These are phyloP conservation scores for Phytophthora uliginosa DNA, from an alignment of 352 stramenopile species.

Conservation along the genomic window DNA sequence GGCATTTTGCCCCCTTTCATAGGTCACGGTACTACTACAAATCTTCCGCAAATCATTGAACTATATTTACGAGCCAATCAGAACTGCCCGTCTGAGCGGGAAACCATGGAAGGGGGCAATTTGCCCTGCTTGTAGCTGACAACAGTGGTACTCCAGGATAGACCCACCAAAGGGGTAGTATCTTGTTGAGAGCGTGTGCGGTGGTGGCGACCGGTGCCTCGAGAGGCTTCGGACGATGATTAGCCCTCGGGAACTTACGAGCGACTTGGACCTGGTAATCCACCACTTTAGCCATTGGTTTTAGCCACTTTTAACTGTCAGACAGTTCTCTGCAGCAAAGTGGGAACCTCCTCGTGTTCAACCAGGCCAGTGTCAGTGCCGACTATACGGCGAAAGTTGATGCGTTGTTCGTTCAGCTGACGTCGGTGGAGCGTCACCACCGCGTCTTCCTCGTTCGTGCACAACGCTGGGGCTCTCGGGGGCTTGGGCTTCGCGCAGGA, in stretches of 20 bases:
- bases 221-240: conserved; percentile 75
- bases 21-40: too few species aligned
- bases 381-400: conserved; percentile 65
- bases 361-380: conserved; percentile 28
- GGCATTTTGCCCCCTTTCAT: too few species aligned
- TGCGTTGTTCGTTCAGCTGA: conserved; percentile 22
- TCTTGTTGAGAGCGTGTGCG: conserved; percentile 28
- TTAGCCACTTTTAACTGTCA: too few species aligned
- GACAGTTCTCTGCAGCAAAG: conserved; percentile 9
- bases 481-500: conserved; percentile 68
- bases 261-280: too few species aligned
- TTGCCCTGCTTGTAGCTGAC: too few species aligned
- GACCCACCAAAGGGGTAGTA: neutral
- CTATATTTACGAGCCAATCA: too few species aligned
- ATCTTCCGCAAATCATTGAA: too few species aligned
- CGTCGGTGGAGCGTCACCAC: conserved; percentile 36
- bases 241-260: conserved; percentile 44
- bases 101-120: too few species aligned
- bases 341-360: conserved; percentile 37
- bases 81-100: too few species aligned
- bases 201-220: conserved; percentile 86
- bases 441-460: conserved; percentile 75
- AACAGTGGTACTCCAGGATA: too few species aligned
- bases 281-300: neutral
- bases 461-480: conserved; percentile 85